phyloP scores from a whole-genome alignment of 805 yeast species.

The Candida oleophila region DNA sequence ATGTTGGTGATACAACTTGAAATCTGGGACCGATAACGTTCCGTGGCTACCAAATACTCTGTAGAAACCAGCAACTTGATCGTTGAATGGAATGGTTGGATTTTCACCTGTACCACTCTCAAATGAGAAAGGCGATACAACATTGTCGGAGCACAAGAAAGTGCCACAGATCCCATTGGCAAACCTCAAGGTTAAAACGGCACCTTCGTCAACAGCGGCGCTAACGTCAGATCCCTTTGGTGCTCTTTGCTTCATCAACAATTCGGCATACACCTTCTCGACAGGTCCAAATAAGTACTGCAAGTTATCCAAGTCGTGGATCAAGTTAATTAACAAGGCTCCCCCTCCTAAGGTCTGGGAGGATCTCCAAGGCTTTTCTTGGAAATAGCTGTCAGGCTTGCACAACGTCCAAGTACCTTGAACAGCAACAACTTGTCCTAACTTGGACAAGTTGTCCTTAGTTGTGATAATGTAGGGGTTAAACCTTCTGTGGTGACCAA shows the following conservation, averaged over 20 bases:
- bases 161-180: constrained; percentile 34
- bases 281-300: constrained; percentile 40
- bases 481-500: constrained; percentile 42
- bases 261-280: constrained; percentile 35
- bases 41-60: constrained; percentile 39
- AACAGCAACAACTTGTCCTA: constrained; percentile 34
- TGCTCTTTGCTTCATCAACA: constrained; percentile 27
- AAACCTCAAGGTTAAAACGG: constrained; percentile 31
- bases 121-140: constrained; percentile 37
- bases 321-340: constrained; percentile 33
- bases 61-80: constrained; percentile 30
- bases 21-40: constrained; percentile 37
- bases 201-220: constrained; percentile 39
- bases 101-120: constrained; percentile 41
- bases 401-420: constrained; percentile 40
- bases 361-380: constrained; percentile 33
- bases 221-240: constrained; percentile 6
- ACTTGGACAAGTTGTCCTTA: constrained; percentile 23
- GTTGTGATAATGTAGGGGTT: constrained; percentile 38
- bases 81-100: constrained; percentile 32
- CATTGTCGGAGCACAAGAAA: constrained; percentile 38
- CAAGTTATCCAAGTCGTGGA: constrained; percentile 39
- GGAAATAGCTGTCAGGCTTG: constrained; percentile 34
- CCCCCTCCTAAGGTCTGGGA: constrained; percentile 32
- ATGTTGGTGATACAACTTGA: constrained; percentile 30